These are phyloP conservation scores for Paraconiothyrium sp. DNA, from an alignment of 2,329 filamentous ascomycete genomes.

Conservation along the genomic window DNA sequence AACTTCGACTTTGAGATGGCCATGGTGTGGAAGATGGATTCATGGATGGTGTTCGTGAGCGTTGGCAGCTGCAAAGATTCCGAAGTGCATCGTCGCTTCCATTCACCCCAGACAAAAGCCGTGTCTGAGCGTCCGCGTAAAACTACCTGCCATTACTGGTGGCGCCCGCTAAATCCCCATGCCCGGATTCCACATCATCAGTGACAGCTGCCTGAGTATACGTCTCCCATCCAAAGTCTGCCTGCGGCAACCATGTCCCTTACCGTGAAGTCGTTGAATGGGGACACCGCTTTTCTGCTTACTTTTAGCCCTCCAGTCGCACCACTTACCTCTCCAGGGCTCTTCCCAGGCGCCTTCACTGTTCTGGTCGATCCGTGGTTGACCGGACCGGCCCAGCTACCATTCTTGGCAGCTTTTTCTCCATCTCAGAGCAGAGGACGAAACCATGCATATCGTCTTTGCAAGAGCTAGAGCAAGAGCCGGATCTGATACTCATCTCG, in stretches of 20 bases:
- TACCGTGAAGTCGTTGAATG: slow-evolving; percentile 70
- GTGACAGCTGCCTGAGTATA: neutral
- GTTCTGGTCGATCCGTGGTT: slow-evolving; percentile 80
- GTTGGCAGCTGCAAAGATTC: neutral
- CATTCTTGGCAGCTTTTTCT: slow-evolving; percentile 69
- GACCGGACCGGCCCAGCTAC: slow-evolving; percentile 65
- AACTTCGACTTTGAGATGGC: neutral
- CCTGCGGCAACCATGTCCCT: slow-evolving; percentile 63
- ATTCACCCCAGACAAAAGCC: slow-evolving; percentile 12
- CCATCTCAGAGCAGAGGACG: slow-evolving; percentile 65
- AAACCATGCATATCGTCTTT: slow-evolving; percentile 67
- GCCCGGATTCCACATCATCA: slow-evolving; percentile 3
- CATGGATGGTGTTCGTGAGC: neutral
- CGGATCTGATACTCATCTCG: slow-evolving; percentile 67
- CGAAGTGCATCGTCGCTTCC: slow-evolving; percentile 25
- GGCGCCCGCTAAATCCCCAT: slow-evolving; percentile 12
- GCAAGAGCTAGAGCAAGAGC: slow-evolving; percentile 60
- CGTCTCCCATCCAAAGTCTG: slow-evolving; percentile 8
- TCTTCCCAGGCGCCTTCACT: slow-evolving; percentile 64
- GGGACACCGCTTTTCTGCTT: slow-evolving; percentile 71
- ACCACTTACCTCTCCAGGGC: slow-evolving; percentile 47
- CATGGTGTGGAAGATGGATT: neutral
- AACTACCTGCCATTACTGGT: slow-evolving; percentile 22
- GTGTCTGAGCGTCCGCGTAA: slow-evolving; percentile 20
- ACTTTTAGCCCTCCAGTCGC: slow-evolving; percentile 67